Conservation (phyloP, 495 filamentous ascomycete genomes). For the Pseudotulostoma volvatum region DNA sequence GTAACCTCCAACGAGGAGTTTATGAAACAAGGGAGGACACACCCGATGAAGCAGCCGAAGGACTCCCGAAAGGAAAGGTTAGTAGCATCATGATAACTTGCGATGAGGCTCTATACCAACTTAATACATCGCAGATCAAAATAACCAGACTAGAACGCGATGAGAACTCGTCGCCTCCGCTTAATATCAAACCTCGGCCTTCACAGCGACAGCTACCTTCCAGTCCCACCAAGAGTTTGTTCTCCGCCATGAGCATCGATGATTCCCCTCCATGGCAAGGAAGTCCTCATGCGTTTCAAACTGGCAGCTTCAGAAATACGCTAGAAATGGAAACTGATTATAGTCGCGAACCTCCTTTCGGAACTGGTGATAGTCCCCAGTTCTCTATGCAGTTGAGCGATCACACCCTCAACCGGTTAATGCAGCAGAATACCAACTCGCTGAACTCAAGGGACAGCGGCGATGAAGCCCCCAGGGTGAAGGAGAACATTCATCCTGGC, state of each 20-base stretch:
- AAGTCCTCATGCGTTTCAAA: background rate
- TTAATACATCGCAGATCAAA: too few relatives aligned
- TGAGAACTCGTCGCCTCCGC: background rate
- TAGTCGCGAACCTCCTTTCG: background rate
- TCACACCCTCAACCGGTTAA: too few relatives aligned
- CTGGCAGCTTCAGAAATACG: background rate
- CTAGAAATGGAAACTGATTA: background rate
- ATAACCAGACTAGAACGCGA: background rate
- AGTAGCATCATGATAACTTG: too few relatives aligned
- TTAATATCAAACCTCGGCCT: background rate
- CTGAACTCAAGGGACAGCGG: too few relatives aligned
- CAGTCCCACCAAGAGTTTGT: background rate
- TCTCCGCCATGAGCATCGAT: background rate
- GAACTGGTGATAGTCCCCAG: constrained; percentile 2
- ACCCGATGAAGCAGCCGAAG: too few relatives aligned
- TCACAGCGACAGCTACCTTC: background rate
- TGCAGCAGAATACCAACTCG: too few relatives aligned
- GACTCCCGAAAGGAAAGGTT: too few relatives aligned
- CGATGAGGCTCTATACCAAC: too few relatives aligned
- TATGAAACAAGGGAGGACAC: too few relatives aligned
- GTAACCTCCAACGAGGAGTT: background rate
- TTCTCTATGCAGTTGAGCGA: constrained; percentile 1
- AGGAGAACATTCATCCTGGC: too few relatives aligned
- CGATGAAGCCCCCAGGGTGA: too few relatives aligned
- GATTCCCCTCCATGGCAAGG: background rate